Percentiles rank a stretch among this genome's conserved stretches.
Conservation (phyloP, 225 moss, liverwort and hornwort species). For the Lunularia cruciata region DNA sequence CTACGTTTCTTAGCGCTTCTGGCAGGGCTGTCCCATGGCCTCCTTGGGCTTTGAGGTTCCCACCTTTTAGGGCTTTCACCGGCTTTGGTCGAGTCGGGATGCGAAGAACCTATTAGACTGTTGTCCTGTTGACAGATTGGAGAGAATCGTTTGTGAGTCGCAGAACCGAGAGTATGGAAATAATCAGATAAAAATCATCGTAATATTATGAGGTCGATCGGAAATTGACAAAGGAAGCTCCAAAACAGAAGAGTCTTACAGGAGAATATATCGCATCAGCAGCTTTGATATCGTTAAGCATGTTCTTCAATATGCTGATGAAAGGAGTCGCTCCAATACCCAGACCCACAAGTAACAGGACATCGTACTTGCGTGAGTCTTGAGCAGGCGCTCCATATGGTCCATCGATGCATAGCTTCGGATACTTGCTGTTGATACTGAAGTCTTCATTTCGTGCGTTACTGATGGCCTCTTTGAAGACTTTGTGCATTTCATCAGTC, state of each 20-base stretch:
- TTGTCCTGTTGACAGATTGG: constrained; percentile 21
- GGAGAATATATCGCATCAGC: constrained; percentile 24
- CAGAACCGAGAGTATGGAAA: too few relatives aligned
- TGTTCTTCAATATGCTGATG: constrained; percentile 88
- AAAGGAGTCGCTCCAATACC: constrained; percentile 97
- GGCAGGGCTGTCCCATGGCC: constrained; percentile 32
- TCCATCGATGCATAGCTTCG: constrained; percentile 78
- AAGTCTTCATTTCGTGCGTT: constrained; percentile 15
- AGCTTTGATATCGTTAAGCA: constrained; percentile 64
- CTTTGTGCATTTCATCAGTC: constrained; percentile 67
- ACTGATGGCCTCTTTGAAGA: constrained; percentile 43
- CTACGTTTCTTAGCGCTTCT: constrained; percentile 39
- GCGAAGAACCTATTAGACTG: constrained; percentile 6
- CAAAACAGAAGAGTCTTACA: background rate
- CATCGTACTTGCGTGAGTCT: constrained; percentile 90
- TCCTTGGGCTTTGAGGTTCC: constrained; percentile 26
- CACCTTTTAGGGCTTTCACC: constrained; percentile 16
- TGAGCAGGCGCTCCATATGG: constrained; percentile 95
- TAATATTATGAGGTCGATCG: background rate
- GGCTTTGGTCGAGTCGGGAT: constrained; percentile 7
- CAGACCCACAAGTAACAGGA: constrained; percentile 81
- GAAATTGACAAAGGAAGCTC: background rate
- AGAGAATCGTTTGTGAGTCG: background rate
- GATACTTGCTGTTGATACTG: constrained; percentile 47
- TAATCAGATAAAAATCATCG: background rate